Evolutionary conservation across 208 protist genomes (phyloP).

Genomic region (Zelonia costaricensis): DNA sequence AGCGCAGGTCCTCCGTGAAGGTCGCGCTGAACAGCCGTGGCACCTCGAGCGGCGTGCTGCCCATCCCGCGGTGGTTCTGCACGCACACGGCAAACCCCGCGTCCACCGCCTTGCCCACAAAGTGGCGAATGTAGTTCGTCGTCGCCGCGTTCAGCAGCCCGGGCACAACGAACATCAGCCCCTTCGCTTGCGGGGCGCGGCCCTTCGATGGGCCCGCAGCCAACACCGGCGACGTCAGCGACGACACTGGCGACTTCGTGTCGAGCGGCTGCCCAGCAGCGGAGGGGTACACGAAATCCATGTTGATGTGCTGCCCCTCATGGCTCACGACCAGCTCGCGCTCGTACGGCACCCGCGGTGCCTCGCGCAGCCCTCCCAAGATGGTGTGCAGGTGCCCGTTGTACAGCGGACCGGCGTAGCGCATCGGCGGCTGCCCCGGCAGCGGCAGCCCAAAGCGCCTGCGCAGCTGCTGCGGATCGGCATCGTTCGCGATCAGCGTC

Average conservation of each 20-base stretch:
- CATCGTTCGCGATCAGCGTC: constrained; percentile 10
- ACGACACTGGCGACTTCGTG: too few species aligned
- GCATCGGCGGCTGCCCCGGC: constrained; percentile 9
- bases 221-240: not conserved
- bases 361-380: constrained; percentile 27
- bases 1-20: constrained; percentile 55
- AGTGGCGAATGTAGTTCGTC: constrained; percentile 48
- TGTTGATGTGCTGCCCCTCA: constrained; percentile 44
- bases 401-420: constrained; percentile 55
- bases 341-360: constrained; percentile 23
- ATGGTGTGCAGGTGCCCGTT: constrained; percentile 54
- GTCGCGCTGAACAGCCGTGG: constrained; percentile 50
- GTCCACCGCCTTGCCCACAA: constrained; percentile 8
- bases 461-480: constrained; percentile 19
- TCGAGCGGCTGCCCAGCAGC: too few species aligned
- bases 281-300: constrained; percentile 51
- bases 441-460: constrained; percentile 21
- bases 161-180: constrained; percentile 59
- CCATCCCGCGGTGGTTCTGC: constrained; percentile 57
- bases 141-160: constrained; percentile 50
- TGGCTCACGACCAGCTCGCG: constrained; percentile 34
- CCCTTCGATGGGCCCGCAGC: not conserved
- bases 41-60: constrained; percentile 47
- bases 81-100: constrained; percentile 33
- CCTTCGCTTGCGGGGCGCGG: constrained; percentile 18